Evolutionary conservation across 495 filamentous ascomycete genomes (phyloP).

Genomic region (Aspergillus incahuasiensis): DNA sequence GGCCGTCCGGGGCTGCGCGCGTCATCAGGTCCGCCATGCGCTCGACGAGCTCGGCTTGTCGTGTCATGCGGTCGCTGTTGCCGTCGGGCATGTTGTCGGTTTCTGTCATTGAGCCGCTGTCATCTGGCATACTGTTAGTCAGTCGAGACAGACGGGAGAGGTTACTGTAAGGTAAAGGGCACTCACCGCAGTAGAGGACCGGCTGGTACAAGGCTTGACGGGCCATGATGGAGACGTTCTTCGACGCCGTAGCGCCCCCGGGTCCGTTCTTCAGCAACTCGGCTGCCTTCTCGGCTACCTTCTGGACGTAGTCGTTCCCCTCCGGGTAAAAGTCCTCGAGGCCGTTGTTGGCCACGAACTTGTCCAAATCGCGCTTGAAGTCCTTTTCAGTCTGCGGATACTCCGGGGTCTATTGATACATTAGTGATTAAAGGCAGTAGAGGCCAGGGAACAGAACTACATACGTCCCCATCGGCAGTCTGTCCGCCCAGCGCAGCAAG

Average conservation of each 20-base stretch:
- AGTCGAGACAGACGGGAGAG: neutral
- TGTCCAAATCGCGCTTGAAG: neutral
- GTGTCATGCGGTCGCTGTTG: no score
- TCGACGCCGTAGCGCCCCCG: neutral
- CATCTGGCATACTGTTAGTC: neutral
- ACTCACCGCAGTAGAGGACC: constrained; percentile 1
- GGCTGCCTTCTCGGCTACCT: neutral
- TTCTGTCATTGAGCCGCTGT: constrained; percentile 3
- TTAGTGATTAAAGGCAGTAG: neutral
- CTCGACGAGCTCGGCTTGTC: no score
- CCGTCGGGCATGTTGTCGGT: neutral
- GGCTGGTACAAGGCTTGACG: neutral
- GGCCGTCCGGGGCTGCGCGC: no score
- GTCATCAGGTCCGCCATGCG: no score
- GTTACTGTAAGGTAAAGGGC: neutral
- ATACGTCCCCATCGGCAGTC: neutral
- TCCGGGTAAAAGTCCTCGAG: constrained; percentile 7
- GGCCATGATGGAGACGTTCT: neutral
- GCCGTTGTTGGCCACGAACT: neutral
- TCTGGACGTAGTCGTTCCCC: neutral
- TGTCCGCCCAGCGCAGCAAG: neutral
- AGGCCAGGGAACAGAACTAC: neutral
- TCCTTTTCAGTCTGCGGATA: constrained; percentile 2
- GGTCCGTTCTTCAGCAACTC: neutral
- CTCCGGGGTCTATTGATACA: no score